These are phyloP conservation scores for Macroventuria anomochaeta DNA, from an alignment of 2,329 filamentous ascomycete species.

Conservation along the genomic window DNA sequence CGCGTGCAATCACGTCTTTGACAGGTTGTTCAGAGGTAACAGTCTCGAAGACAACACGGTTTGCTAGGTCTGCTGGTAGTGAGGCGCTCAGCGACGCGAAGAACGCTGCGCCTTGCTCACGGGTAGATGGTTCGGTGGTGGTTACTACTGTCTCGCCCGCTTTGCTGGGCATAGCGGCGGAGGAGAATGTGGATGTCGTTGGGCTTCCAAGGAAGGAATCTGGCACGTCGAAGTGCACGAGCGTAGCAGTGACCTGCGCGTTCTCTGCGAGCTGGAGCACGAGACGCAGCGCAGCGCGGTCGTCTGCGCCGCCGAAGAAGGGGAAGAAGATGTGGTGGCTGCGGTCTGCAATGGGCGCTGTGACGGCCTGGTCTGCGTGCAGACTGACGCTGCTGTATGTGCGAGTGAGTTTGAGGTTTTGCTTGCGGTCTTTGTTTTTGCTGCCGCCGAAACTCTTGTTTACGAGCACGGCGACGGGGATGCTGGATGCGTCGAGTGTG, in stretches of 20 bases:
- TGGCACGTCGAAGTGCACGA: slow-evolving; percentile 65
- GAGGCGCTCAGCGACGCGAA: slow-evolving; percentile 65
- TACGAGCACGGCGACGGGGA: slow-evolving; percentile 79
- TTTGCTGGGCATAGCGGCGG: slow-evolving; percentile 23
- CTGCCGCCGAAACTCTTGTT: slow-evolving; percentile 70
- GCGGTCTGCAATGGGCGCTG: slow-evolving; percentile 66
- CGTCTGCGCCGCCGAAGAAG: slow-evolving; percentile 84
- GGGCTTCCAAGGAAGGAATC: slow-evolving; percentile 26
- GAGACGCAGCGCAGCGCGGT: slow-evolving; percentile 77
- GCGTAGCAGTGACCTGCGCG: slow-evolving; percentile 76
- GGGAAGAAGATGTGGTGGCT: slow-evolving; percentile 86
- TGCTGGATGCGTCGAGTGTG: slow-evolving; percentile 67
- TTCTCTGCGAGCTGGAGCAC: slow-evolving; percentile 85
- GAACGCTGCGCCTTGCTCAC: slow-evolving; percentile 60
- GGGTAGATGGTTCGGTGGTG: slow-evolving; percentile 12
- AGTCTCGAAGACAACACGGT: slow-evolving; percentile 65
- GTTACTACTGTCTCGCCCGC: slow-evolving; percentile 18
- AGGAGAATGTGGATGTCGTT: slow-evolving; percentile 9
- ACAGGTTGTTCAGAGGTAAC: slow-evolving; percentile 47
- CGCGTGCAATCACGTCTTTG: slow-evolving; percentile 59
- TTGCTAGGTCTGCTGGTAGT: slow-evolving; percentile 57
- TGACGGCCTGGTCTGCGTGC: slow-evolving; percentile 63
- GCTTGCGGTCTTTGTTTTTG: slow-evolving; percentile 44
- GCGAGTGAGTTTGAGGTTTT: slow-evolving; percentile 30
- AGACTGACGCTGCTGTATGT: slow-evolving; percentile 51